Evolutionary conservation across 257 asterid genomes (phyloP).

Genomic region (Solanum corneliomulleri): DNA sequence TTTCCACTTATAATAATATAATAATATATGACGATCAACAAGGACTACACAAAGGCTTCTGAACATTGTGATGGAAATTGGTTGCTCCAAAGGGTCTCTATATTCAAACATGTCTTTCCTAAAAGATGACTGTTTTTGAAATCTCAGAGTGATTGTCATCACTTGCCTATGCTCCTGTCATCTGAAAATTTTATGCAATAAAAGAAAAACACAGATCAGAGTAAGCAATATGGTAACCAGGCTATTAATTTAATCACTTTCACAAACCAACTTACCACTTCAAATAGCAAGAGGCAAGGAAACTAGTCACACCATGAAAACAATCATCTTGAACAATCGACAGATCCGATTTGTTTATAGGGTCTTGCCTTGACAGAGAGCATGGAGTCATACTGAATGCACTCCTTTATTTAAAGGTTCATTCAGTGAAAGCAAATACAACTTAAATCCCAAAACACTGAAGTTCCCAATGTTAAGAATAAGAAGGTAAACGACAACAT

Average conservation of each 20-base stretch:
- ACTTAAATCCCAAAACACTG: not conserved
- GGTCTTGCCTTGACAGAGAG: not conserved
- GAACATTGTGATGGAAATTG: conserved; percentile 7
- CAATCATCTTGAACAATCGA: not conserved
- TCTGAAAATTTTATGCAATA: conserved; percentile 7
- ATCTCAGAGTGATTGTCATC: conserved; percentile 21
- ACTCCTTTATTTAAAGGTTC: not conserved
- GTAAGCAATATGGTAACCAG: not conserved
- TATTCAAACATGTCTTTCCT: conserved; percentile 16
- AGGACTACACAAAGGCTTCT: conserved; percentile 15
- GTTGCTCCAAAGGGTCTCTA: conserved; percentile 1
- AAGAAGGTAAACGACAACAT: not conserved
- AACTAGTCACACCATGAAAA: not conserved
- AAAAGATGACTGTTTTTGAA: conserved; percentile 19
- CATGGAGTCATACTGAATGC: not conserved
- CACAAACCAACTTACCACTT: not conserved
- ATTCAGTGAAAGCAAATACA: not conserved
- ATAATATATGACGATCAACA: not conserved
- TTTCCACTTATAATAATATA: too few relatives aligned
- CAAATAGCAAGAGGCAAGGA: not conserved
- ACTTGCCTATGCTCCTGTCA: conserved; percentile 30
- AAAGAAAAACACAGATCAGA: not conserved
- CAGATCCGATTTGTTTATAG: not conserved
- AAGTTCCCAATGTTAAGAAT: not conserved
- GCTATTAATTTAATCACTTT: not conserved